Percentiles rank a stretch among this genome's conserved stretches.
phyloP scores from a whole-genome alignment of 768 basidiomycete genomes.

The Erythrobasidium yunnanense region DNA sequence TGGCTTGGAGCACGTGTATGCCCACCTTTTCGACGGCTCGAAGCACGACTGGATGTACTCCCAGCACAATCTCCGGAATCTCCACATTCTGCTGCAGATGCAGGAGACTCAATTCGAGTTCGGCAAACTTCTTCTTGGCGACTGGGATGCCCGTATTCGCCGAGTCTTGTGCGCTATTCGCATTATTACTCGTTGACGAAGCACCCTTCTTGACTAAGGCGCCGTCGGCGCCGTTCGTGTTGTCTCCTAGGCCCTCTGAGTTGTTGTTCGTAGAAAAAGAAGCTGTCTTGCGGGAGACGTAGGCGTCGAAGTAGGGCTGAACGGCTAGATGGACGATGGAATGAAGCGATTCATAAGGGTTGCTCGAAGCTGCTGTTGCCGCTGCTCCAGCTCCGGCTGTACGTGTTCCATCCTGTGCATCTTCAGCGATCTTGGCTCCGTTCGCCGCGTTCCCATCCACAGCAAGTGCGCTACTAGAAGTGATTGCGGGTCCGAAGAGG shows the following conservation, averaged over 20 bases:
- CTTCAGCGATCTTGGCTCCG: too few species aligned
- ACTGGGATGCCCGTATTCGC: conserved; percentile 65
- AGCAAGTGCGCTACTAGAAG: too few species aligned
- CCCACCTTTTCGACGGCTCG: conserved; percentile 58
- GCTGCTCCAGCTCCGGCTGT: conserved; percentile 52
- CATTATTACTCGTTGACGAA: neutral
- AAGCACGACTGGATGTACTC: conserved; percentile 81
- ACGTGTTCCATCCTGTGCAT: conserved; percentile 45
- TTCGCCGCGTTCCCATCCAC: too few species aligned
- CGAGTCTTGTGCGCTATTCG: neutral
- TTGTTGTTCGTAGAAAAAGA: neutral
- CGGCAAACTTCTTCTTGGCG: conserved; percentile 98
- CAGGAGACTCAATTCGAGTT: conserved; percentile 81
- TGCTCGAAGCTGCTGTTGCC: conserved; percentile 42
- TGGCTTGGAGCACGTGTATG: too few species aligned
- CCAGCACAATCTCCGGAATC: conserved; percentile 88
- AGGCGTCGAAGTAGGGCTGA: conserved; percentile 97
- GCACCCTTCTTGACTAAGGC: too few species aligned
- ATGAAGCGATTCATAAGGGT: conserved; percentile 86
- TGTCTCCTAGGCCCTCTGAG: too few species aligned
- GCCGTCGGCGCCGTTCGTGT: too few species aligned
- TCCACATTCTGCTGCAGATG: conserved; percentile 98
- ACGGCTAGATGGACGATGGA: conserved; percentile 89
- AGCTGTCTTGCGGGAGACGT: conserved; percentile 67
- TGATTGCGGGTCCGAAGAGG: conserved; percentile 48